Conservation (phyloP, 768 basidiomycete species). For the Xanthoconium purpureum region DNA sequence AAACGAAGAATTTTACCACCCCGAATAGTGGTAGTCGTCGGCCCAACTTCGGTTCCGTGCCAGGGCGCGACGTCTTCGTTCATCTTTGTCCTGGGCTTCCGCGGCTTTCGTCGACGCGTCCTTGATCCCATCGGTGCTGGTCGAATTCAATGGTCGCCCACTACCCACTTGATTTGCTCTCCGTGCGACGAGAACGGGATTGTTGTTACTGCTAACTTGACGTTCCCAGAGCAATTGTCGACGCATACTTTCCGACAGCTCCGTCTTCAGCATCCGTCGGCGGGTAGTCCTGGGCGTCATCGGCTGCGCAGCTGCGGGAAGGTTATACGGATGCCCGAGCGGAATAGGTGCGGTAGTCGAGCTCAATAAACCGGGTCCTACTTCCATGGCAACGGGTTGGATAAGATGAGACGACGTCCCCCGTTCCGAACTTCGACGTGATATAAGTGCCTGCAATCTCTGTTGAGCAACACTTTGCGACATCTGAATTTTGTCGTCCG, state of each 20-base stretch:
- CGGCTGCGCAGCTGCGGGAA: conserved; percentile 63
- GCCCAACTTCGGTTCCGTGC: conserved; percentile 67
- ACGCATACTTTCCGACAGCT: conserved; percentile 81
- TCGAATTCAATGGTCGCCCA: conserved; percentile 38
- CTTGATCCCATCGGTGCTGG: conserved; percentile 18
- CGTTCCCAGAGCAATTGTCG: conserved; percentile 81
- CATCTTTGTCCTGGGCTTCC: conserved; percentile 37
- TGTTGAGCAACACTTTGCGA: conserved; percentile 53
- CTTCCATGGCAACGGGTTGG: conserved; percentile 16
- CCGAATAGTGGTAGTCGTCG: conserved; percentile 63
- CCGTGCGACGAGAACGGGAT: conserved; percentile 38
- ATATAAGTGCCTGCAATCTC: conserved; percentile 56
- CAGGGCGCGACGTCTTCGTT: conserved; percentile 43
- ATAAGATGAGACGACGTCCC: conserved; percentile 19
- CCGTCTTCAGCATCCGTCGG: conserved; percentile 77
- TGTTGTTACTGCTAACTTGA: conserved; percentile 54
- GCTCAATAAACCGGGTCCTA: conserved; percentile 22
- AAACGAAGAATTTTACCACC: conserved; percentile 45
- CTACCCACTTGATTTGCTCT: conserved; percentile 30
- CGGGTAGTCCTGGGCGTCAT: conserved; percentile 86
- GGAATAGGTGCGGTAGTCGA: conserved; percentile 52
- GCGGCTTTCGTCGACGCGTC: conserved; percentile 17
- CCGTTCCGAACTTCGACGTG: conserved; percentile 40
- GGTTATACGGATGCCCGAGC: conserved; percentile 65
- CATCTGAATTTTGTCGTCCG: conserved; percentile 50